Conservation (phyloP, 257 asterid genomes). For the Scutellaria barbata region DNA sequence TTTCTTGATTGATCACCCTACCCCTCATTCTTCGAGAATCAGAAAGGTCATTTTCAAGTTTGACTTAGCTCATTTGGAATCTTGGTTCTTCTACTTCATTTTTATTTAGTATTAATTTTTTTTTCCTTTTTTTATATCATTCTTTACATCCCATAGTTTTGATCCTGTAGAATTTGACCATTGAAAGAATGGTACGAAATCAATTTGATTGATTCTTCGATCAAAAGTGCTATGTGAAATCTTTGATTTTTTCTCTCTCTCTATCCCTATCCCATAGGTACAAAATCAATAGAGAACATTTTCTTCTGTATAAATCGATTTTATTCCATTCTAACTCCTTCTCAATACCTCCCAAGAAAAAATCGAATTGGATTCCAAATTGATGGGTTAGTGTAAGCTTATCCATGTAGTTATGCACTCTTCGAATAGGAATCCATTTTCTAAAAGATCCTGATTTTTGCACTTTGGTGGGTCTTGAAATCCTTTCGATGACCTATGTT, state of each 20-base stretch:
- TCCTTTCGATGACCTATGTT: no score
- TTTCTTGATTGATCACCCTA: background rate
- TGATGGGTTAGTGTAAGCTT: slow-evolving; percentile 1
- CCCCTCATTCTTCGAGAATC: background rate
- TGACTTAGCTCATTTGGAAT: no score
- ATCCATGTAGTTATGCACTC: slow-evolving; percentile 27
- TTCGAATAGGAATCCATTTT: background rate
- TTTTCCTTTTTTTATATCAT: slow-evolving; percentile 7
- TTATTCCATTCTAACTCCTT: background rate
- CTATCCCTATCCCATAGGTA: slow-evolving; percentile 5
- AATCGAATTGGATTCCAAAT: slow-evolving; percentile 5
- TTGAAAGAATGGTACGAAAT: background rate
- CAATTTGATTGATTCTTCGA: background rate
- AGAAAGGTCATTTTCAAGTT: slow-evolving; percentile 11
- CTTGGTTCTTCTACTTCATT: no score
- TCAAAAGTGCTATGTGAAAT: background rate
- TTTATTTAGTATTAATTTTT: background rate
- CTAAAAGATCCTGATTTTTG: background rate
- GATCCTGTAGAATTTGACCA: background rate
- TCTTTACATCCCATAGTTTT: background rate
- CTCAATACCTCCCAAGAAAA: background rate
- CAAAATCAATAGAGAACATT: background rate
- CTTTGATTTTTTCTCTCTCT: background rate
- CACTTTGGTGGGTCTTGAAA: slow-evolving; percentile 29
- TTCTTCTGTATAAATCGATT: background rate